Evolutionary conservation across 1,139 yeast genomes (phyloP).

Genomic region (Nadsonia starkeyi-henricii): DNA sequence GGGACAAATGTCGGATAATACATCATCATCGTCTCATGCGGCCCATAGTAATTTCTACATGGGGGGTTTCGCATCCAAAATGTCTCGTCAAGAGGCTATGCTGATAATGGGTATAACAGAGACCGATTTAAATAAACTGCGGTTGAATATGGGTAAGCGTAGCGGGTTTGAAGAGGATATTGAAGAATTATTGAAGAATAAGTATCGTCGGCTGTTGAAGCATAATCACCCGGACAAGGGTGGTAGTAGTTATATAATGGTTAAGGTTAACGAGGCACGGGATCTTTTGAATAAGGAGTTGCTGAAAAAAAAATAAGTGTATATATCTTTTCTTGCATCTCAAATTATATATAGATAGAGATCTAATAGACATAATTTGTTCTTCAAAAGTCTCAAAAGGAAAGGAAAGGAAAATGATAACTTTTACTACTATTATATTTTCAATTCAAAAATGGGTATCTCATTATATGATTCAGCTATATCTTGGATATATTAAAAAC

Average conservation of each 20-base stretch:
- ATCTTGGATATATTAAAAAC: too few relatives aligned
- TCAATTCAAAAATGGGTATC: too few relatives aligned
- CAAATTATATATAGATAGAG: too few relatives aligned
- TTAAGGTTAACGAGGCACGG: conserved; percentile 65
- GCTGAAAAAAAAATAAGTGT: conserved; percentile 4
- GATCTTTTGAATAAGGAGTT: conserved; percentile 36
- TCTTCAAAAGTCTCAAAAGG: too few relatives aligned
- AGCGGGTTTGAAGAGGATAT: conserved; percentile 13
- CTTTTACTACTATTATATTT: too few relatives aligned
- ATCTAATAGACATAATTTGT: too few relatives aligned
- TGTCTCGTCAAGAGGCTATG: conserved; percentile 25
- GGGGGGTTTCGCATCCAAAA: conserved; percentile 24
- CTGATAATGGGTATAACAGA: conserved; percentile 19
- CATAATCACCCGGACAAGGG: conserved; percentile 66
- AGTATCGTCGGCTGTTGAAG: conserved; percentile 53
- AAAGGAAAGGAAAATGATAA: too few relatives aligned
- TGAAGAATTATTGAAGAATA: conserved; percentile 30
- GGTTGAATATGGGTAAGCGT: neutral
- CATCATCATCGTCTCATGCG: neutral
- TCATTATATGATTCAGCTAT: too few relatives aligned
- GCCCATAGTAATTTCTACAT: conserved; percentile 12
- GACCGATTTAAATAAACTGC: neutral
- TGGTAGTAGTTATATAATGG: conserved; percentile 57
- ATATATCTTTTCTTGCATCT: neutral
- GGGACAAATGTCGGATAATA: neutral